Evolutionary conservation across 192 early-diverging fungal genomes (phyloP), one percentile per base, ranked within the genome.

Genomic region (Coemansia nantahalensis): DNA sequence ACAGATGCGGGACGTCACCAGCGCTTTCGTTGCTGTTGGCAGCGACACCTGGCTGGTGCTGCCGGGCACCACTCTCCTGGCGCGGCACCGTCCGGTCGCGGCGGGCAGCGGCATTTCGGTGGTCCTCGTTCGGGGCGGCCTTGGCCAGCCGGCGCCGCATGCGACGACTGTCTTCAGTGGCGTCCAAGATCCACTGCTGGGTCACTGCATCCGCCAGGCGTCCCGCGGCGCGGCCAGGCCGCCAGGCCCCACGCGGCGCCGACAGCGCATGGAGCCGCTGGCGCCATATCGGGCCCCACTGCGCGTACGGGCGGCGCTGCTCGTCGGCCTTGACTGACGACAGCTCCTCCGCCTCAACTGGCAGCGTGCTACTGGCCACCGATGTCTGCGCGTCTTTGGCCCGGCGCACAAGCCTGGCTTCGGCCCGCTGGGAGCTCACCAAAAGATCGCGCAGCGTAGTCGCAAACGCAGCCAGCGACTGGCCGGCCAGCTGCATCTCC

Each of bases 151-250:
- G 63, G 11, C 62, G 41, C n/a, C 63, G 41, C 69, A 73, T 73
- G 16, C 69, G 62, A 19, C 36, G 39, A 41, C 43, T 57, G 58
- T 73, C 65, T 18, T 73, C 69, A 2, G 53, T n/a, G 12, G n/a
- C 23, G 22, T 73, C 69, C 12, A 73, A 48, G 38, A 65, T 62
- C 69, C 69, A 73, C 11, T 37, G 57, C 49, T 61, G 68, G 13
- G 17, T 39, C 12, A 28, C 48, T 11, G 39, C 18, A 5, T 14
- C 4, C 14, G 51, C 22, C n/a, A 36, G 48, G 38, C 41, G 35
- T 10, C 26, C 10, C 1, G 28, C 26, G 7, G n/a, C 19, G 49
- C 28, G 18, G 14, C 40, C 41, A 9, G 36, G 10, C 28, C 54
- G 62, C 62, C 62, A 65, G 1, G 62, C 57, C 14, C 69, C 62